Evolutionary conservation across 2,329 filamentous ascomycete genomes (phyloP).

Genomic region (Aotearoamyces nothofagi): DNA sequence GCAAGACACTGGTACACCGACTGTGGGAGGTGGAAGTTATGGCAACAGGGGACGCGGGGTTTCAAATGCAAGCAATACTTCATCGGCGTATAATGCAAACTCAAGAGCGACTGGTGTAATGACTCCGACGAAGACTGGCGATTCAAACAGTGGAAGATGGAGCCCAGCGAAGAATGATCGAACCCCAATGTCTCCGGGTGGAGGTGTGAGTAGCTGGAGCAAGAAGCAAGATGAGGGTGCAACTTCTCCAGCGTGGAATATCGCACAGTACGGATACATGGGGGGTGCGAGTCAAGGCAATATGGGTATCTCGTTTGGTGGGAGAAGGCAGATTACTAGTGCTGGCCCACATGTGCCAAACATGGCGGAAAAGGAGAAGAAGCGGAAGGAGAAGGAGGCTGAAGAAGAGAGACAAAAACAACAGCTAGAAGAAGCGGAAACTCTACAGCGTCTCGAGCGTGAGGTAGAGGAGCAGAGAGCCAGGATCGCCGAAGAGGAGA

Average conservation of each 20-base stretch:
- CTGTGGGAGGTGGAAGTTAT: constrained; percentile 28
- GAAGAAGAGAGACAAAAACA: constrained; percentile 43
- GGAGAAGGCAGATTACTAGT: constrained; percentile 80
- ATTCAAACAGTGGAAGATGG: constrained; percentile 35
- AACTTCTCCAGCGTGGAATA: constrained; percentile 92
- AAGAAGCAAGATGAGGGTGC: constrained; percentile 65
- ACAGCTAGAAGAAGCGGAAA: constrained; percentile 37
- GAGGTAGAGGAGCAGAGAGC: constrained; percentile 47
- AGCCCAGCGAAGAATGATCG: constrained; percentile 46
- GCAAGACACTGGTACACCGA: constrained; percentile 41
- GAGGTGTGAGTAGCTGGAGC: constrained; percentile 73
- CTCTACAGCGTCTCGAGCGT: constrained; percentile 27
- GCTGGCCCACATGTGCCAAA: constrained; percentile 66
- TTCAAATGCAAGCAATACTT: constrained; percentile 43
- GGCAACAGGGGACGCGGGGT: constrained; percentile 29
- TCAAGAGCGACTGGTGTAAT: constrained; percentile 23
- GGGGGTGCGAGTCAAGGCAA: constrained; percentile 94
- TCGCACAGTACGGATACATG: constrained; percentile 96
- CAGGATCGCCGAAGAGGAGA: constrained; percentile 45
- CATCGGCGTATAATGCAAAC: constrained; percentile 30
- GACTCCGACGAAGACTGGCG: constrained; percentile 17
- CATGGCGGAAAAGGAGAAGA: constrained; percentile 70
- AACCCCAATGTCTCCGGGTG: constrained; percentile 33
- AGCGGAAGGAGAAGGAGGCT: constrained; percentile 36
- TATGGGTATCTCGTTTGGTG: constrained; percentile 84